Conservation (phyloP, 1,284 basidiomycete species). For the Cutaneotrichosporon dermatis region DNA sequence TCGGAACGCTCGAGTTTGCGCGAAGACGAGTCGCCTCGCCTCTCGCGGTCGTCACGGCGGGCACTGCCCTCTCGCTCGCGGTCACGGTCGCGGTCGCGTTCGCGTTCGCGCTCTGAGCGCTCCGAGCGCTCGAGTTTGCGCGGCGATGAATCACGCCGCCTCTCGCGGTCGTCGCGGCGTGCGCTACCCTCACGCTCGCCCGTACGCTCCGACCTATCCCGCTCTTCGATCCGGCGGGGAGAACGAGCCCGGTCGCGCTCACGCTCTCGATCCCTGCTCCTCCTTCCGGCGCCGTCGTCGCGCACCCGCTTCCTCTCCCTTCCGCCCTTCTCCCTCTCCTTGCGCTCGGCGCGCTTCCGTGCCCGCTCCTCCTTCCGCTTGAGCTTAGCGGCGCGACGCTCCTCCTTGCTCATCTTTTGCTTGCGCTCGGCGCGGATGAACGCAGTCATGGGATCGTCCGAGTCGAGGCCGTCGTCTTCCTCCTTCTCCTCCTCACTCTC, state of each 20-base stretch:
- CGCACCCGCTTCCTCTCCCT: conserved; percentile 9
- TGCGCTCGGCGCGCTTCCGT: conserved; percentile 21
- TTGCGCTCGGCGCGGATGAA: conserved; percentile 61
- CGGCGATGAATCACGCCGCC: not conserved
- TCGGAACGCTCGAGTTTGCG: no score
- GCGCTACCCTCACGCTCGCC: not conserved
- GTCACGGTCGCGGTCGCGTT: not conserved
- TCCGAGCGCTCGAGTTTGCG: no score
- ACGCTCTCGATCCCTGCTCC: not conserved
- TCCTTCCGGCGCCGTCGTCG: not conserved
- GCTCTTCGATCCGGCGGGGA: not conserved
- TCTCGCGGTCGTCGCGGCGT: not conserved
- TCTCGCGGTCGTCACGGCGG: no score
- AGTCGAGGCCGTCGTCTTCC: conserved; percentile 70
- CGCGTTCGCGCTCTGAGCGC: no score
- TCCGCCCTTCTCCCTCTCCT: conserved; percentile 18
- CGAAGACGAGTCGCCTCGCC: no score
- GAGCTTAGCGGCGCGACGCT: conserved; percentile 55
- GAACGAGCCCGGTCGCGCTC: not conserved
- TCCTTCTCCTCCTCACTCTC: conserved; percentile 50
- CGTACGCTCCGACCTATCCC: not conserved
- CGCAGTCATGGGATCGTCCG: conserved; percentile 96
- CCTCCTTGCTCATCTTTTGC: conserved; percentile 69
- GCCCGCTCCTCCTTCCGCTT: conserved; percentile 32
- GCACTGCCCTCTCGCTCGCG: not conserved